These are phyloP conservation scores for Acidiella bohemica DNA, from an alignment of 495 filamentous ascomycete genomes.

Conservation along the genomic window DNA sequence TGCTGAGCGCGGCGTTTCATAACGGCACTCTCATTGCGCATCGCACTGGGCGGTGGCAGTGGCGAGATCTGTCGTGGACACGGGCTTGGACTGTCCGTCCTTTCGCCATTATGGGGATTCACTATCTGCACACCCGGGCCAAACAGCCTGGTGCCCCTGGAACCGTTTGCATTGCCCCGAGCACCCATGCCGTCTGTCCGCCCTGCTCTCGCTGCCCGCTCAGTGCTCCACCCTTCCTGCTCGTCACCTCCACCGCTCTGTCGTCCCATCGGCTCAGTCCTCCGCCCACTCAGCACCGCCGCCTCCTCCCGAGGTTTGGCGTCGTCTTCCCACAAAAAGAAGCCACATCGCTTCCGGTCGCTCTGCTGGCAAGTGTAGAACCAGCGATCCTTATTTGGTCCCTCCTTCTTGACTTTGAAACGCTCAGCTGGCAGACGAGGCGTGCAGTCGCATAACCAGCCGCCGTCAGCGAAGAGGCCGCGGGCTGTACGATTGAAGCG, in stretches of 20 bases:
- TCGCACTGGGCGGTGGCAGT: background rate
- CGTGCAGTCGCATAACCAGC: constrained; percentile 44
- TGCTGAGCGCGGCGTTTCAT: constrained; percentile 9
- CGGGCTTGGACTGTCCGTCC: constrained; percentile 5
- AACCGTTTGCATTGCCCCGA: too few species aligned
- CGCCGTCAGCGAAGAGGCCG: constrained; percentile 17
- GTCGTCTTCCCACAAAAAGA: constrained; percentile 59
- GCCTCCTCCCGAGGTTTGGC: constrained; percentile 43
- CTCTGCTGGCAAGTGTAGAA: constrained; percentile 53
- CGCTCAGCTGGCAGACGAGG: constrained; percentile 47
- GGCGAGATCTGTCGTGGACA: constrained; percentile 4
- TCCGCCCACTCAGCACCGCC: constrained; percentile 39
- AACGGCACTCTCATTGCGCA: background rate
- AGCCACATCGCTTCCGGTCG: constrained; percentile 42
- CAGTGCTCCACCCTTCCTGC: constrained; percentile 17
- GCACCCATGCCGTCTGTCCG: constrained; percentile 5
- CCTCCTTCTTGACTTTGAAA: constrained; percentile 52
- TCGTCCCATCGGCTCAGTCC: constrained; percentile 20
- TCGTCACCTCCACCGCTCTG: background rate
- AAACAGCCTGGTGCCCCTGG: constrained; percentile 7
- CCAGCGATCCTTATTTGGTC: constrained; percentile 38
- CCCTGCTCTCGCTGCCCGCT: constrained; percentile 1
- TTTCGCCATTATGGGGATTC: constrained; percentile 1
- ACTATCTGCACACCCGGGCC: background rate
- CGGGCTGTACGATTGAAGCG: background rate